Conservation (phyloP, 345 rosid species). For the Moringa oleifera region DNA sequence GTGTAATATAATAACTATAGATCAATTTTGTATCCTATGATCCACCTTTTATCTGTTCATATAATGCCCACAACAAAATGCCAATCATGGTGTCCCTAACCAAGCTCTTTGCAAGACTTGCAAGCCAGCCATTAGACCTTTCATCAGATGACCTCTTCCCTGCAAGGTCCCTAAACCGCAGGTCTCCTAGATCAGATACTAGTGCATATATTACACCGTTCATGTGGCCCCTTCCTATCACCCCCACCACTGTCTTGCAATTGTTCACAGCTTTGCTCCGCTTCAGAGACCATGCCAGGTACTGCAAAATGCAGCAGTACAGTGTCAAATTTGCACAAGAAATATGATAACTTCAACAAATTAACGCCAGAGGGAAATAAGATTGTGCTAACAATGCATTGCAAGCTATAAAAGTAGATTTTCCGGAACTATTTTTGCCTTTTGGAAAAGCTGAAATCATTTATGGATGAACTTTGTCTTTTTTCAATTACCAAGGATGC, state of each 20-base stretch:
- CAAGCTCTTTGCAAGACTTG: constrained; percentile 29
- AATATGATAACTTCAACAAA: no score
- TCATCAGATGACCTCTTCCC: constrained; percentile 41
- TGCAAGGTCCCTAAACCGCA: constrained; percentile 64
- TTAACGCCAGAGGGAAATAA: no score
- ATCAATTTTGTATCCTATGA: constrained; percentile 7
- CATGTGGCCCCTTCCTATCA: constrained; percentile 84
- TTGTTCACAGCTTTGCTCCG: constrained; percentile 87
- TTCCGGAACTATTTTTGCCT: no score
- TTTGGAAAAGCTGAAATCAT: no score
- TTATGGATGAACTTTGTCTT: no score
- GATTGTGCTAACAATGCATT: no score
- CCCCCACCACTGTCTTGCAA: constrained; percentile 70
- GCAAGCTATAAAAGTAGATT: no score
- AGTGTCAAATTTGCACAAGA: no score
- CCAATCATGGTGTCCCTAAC: constrained; percentile 48
- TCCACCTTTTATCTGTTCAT: constrained; percentile 28
- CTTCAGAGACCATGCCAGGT: constrained; percentile 85
- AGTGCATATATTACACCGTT: constrained; percentile 78
- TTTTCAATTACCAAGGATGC: no score
- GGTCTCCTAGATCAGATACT: constrained; percentile 62
- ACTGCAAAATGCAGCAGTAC: constrained; percentile 37
- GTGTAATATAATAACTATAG: no score
- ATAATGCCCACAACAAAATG: constrained; percentile 43
- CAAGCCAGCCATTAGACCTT: constrained; percentile 30